Percentiles rank a stretch among this genome's conserved stretches.
phyloP scores from a whole-genome alignment of 805 yeast species.

The Hanseniaspora guilliermondii region DNA sequence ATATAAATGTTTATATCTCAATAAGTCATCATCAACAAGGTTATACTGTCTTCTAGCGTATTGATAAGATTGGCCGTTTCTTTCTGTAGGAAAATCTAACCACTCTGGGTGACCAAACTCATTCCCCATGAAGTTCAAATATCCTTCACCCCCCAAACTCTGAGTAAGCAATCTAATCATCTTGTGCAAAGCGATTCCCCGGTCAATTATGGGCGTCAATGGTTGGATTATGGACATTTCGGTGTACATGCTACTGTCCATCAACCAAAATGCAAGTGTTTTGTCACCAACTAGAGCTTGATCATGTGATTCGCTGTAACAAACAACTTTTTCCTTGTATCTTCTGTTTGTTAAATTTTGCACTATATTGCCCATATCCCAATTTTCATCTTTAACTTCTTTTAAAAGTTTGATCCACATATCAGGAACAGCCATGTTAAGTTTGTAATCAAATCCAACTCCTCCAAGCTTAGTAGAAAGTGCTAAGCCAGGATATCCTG shows the following conservation, averaged over 20 bases:
- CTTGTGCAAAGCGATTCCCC: slow-evolving; percentile 86
- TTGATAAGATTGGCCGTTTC: slow-evolving; percentile 77
- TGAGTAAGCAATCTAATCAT: slow-evolving; percentile 80
- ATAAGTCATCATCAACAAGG: slow-evolving; percentile 61
- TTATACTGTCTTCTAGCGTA: slow-evolving; percentile 94
- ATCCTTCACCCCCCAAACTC: slow-evolving; percentile 92
- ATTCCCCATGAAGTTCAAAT: slow-evolving; percentile 90
- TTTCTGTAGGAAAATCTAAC: slow-evolving; percentile 91
- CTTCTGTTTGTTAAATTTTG: slow-evolving; percentile 80
- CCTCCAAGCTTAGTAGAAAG: slow-evolving; percentile 66
- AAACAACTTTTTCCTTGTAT: slow-evolving; percentile 75
- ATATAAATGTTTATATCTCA: slow-evolving; percentile 68
- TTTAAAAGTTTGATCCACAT: slow-evolving; percentile 96
- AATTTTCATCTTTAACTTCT: slow-evolving; percentile 71
- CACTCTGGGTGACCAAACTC: slow-evolving; percentile 99
- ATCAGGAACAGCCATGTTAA: slow-evolving; percentile 96
- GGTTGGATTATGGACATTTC: slow-evolving; percentile 73
- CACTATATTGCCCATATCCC: slow-evolving; percentile 76
- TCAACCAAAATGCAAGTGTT: slow-evolving; percentile 91
- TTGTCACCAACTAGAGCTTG: slow-evolving; percentile 97
- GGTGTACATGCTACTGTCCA: slow-evolving; percentile 98
- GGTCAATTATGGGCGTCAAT: slow-evolving; percentile 64
- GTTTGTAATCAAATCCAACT: slow-evolving; percentile 81
- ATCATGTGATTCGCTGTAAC: slow-evolving; percentile 91
- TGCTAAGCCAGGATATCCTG: slow-evolving; percentile 94